Conservation (phyloP, 2,329 filamentous ascomycete genomes). For the Davidsoniella eucalypti region DNA sequence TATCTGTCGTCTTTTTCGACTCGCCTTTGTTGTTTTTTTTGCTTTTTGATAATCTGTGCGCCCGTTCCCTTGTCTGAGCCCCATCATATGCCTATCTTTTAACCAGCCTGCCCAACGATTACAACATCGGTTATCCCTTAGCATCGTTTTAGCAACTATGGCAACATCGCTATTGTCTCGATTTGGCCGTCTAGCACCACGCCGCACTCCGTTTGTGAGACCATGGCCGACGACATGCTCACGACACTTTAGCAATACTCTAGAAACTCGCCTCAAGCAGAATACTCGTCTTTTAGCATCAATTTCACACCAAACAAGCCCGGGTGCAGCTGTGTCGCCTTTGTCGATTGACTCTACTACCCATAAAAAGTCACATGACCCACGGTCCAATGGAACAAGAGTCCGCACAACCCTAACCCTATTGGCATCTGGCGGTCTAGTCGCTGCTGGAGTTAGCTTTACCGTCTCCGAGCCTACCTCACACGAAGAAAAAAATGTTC, state of each 20-base stretch:
- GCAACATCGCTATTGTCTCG: constrained; percentile 13
- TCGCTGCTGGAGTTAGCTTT: constrained; percentile 6
- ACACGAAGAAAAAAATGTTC: background rate
- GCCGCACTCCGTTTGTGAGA: constrained; percentile 7
- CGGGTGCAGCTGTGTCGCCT: background rate
- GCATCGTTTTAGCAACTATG: constrained; percentile 9
- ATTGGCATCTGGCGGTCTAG: constrained; percentile 10
- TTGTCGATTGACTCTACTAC: background rate
- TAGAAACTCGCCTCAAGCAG: background rate
- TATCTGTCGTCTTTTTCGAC: background rate
- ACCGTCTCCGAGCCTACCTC: constrained; percentile 4
- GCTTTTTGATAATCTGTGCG: background rate
- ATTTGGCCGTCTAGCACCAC: constrained; percentile 8
- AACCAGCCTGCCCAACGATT: background rate
- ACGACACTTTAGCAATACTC: constrained; percentile 1
- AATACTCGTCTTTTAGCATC: background rate
- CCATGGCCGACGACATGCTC: constrained; percentile 4
- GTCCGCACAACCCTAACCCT: constrained; percentile 12
- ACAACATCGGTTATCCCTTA: constrained; percentile 11
- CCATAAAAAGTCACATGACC: background rate
- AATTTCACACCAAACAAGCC: constrained; percentile 3
- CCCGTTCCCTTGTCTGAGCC: background rate
- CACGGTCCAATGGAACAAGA: background rate
- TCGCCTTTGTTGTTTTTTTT: background rate
- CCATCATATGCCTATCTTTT: constrained; percentile 10